Conservation (phyloP, 768 basidiomycete genomes). For the Boletus rufocinnamomeus region DNA sequence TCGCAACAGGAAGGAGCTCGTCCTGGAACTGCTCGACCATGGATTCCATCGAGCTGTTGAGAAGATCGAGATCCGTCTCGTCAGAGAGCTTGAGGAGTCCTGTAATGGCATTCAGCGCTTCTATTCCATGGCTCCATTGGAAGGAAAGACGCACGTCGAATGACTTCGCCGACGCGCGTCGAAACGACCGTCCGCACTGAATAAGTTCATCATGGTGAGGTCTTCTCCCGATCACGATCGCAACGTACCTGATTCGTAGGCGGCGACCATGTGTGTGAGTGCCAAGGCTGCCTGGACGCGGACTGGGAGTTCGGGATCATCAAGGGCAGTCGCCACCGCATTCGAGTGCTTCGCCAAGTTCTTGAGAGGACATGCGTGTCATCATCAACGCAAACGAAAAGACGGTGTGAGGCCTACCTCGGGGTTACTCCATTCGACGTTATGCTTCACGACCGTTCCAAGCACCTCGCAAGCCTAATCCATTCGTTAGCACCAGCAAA, state of each 20-base stretch:
- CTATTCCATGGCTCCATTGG: neutral
- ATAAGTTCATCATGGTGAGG: neutral
- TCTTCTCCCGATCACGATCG: neutral
- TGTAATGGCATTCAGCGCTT: constrained; percentile 28
- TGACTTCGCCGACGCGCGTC: constrained; percentile 81
- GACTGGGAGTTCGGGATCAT: constrained; percentile 80
- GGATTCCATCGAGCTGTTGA: constrained; percentile 80
- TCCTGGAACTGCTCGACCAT: constrained; percentile 86
- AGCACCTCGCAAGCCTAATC: constrained; percentile 78
- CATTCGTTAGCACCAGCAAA: neutral
- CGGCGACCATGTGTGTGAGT: constrained; percentile 71
- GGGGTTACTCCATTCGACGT: constrained; percentile 63
- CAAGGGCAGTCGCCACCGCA: constrained; percentile 64
- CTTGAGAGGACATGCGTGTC: constrained; percentile 35
- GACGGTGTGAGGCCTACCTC: constrained; percentile 45
- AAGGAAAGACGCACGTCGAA: constrained; percentile 58
- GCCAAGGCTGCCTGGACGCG: constrained; percentile 82
- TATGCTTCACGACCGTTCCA: constrained; percentile 68
- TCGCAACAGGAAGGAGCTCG: constrained; percentile 83
- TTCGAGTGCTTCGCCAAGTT: constrained; percentile 64
- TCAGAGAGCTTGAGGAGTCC: constrained; percentile 89
- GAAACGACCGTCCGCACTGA: constrained; percentile 69
- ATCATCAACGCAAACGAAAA: neutral
- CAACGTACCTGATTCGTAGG: constrained; percentile 60
- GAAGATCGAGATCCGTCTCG: constrained; percentile 85